These are phyloP conservation scores for Candida silvicultrix DNA, from an alignment of 805 yeast species.

Conservation along the genomic window DNA sequence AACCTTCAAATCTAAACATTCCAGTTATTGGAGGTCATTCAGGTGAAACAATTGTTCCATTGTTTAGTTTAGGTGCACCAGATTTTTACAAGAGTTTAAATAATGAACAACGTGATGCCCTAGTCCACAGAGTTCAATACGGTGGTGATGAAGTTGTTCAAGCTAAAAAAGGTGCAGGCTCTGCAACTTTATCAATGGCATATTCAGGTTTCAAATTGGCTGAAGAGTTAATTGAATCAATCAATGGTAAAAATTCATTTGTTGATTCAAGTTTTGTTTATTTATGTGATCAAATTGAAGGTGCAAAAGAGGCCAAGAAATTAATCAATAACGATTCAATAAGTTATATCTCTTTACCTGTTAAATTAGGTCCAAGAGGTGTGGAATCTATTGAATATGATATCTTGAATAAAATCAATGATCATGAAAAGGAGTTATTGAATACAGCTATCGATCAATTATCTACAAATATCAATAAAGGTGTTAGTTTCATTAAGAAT, in stretches of 20 bases:
- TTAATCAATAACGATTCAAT: constrained; percentile 8
- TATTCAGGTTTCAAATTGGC: constrained; percentile 78
- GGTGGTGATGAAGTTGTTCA: constrained; percentile 89
- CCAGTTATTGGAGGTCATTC: constrained; percentile 86
- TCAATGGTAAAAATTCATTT: constrained; percentile 33
- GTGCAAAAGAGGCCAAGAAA: constrained; percentile 14
- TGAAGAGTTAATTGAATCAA: constrained; percentile 53
- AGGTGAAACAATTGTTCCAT: constrained; percentile 76
- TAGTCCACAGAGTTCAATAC: constrained; percentile 72
- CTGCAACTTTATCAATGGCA: constrained; percentile 84
- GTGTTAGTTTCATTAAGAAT: constrained; percentile 17
- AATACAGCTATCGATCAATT: constrained; percentile 15
- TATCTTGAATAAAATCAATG: constrained; percentile 14
- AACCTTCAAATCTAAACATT: constrained; percentile 31
- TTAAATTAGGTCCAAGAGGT: constrained; percentile 17
- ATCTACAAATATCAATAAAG: constrained; percentile 18
- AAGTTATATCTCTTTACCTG: constrained; percentile 19
- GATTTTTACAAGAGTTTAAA: constrained; percentile 38
- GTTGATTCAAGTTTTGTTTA: constrained; percentile 44
- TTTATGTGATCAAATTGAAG: constrained; percentile 36
- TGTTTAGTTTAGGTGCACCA: constrained; percentile 51
- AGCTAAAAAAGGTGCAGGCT: constrained; percentile 80
- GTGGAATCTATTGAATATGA: constrained; percentile 15
- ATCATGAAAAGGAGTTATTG: constrained; percentile 18
- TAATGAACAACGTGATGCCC: constrained; percentile 42